Evolutionary conservation across 805 yeast genomes (phyloP).

Genomic region (Candida gorgasii): DNA sequence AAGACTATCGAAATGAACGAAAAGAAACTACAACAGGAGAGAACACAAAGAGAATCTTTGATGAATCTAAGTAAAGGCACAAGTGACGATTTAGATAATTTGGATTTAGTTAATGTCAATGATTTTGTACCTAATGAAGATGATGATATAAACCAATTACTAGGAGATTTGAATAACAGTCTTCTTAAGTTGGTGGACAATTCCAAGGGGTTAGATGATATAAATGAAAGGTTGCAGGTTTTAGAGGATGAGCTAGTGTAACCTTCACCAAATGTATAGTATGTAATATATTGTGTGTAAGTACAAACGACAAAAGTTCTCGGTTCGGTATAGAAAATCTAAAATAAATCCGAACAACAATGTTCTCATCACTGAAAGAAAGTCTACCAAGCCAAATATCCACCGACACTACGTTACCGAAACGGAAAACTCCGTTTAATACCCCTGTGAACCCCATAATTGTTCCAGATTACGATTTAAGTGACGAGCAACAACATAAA

Average conservation of each 20-base stretch:
- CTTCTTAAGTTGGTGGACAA: constrained; percentile 4
- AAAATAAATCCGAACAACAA: not conserved
- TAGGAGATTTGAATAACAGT: constrained; percentile 7
- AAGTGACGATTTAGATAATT: not conserved
- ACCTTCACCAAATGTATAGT: not conserved
- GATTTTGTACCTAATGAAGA: constrained; percentile 7
- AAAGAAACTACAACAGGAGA: constrained; percentile 17
- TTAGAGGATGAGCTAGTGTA: constrained; percentile 18
- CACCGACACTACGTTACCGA: constrained; percentile 20
- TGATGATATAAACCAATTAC: constrained; percentile 10
- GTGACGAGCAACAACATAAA: constrained; percentile 30
- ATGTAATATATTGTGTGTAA: not conserved
- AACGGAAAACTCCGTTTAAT: constrained; percentile 41
- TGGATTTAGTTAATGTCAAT: not conserved
- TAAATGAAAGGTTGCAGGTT: constrained; percentile 22
- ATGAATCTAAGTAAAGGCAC: not conserved
- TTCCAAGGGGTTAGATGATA: constrained; percentile 10
- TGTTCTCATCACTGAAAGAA: constrained; percentile 1
- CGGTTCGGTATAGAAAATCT: not conserved
- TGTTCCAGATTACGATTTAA: constrained; percentile 30
- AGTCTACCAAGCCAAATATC: not conserved
- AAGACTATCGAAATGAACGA: constrained; percentile 20
- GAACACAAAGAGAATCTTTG: not conserved
- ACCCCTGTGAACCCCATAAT: constrained; percentile 36
- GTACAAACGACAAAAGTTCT: not conserved